Percentiles rank a stretch among this genome's conserved stretches.
phyloP scores from a whole-genome alignment of 2,329 filamentous ascomycete genomes.

The Scytalidium sp. region DNA sequence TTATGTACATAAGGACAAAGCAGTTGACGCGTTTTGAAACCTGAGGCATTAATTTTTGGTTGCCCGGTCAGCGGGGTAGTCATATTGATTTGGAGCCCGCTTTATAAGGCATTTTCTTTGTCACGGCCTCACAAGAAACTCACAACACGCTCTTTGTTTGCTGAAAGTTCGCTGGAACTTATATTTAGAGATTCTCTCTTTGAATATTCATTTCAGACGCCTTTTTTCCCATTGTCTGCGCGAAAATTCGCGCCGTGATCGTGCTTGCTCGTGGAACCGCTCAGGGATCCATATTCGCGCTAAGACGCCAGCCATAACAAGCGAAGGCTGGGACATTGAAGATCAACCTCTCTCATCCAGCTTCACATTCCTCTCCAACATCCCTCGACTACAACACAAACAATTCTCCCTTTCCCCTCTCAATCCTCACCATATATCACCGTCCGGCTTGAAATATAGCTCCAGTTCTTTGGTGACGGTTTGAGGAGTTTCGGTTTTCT shows the following conservation, averaged over 20 bases:
- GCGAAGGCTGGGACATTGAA: conserved; percentile 8
- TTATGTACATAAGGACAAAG: too few species aligned
- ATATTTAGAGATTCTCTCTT: background rate
- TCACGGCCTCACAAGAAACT: background rate
- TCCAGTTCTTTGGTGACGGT: conserved; percentile 11
- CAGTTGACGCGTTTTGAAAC: background rate
- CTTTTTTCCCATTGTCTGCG: conserved; percentile 4
- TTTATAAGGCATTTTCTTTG: background rate
- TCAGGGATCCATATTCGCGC: conserved; percentile 13
- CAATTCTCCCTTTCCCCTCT: conserved; percentile 26
- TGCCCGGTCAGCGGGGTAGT: background rate
- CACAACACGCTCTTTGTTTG: background rate
- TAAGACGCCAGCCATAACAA: conserved; percentile 20
- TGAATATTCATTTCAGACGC: background rate
- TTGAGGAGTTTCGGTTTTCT: conserved; percentile 13
- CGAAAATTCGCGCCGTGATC: conserved; percentile 10
- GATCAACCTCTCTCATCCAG: conserved; percentile 15
- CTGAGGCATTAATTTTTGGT: background rate
- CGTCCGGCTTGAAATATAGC: conserved; percentile 4
- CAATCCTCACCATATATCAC: conserved; percentile 18
- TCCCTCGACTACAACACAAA: conserved; percentile 23
- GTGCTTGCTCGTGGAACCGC: conserved; percentile 3
- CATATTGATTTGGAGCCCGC: background rate
- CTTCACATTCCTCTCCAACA: conserved; percentile 24
- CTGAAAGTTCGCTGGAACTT: background rate